Conservation (phyloP, 441 rosid genomes). For the Euphorbia schlechtendalii region DNA sequence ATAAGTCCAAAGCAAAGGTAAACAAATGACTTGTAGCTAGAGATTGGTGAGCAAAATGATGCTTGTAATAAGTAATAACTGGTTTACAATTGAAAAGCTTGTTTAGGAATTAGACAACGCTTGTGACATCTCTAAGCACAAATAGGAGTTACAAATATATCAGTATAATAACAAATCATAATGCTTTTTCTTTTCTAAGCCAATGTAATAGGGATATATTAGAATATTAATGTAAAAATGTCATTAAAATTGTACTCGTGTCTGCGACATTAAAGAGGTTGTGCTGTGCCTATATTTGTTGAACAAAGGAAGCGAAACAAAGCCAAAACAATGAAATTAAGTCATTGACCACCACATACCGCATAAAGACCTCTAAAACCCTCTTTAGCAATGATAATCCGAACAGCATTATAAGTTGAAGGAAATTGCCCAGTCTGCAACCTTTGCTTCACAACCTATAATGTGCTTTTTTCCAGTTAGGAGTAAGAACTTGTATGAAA, state of each 20-base stretch:
- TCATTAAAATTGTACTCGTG: too few species aligned
- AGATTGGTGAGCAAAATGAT: conserved; percentile 1
- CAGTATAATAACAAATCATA: too few species aligned
- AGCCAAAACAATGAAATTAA: background rate
- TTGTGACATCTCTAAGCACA: background rate
- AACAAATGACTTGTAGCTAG: background rate
- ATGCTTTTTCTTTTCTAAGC: too few species aligned
- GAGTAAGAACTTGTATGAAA: background rate
- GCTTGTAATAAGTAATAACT: background rate
- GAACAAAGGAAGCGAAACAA: background rate
- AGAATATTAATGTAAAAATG: too few species aligned
- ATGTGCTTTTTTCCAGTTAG: background rate
- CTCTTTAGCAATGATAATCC: conserved; percentile 62
- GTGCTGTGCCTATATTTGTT: background rate
- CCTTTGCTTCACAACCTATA: conserved; percentile 54
- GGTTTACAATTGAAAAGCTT: background rate
- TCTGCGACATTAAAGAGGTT: too few species aligned
- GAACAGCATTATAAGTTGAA: conserved; percentile 73
- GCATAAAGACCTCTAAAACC: conserved; percentile 81
- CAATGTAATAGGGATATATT: too few species aligned
- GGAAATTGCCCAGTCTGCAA: conserved; percentile 86
- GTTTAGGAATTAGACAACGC: background rate
- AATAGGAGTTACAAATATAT: background rate
- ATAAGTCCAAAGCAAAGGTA: background rate
- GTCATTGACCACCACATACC: conserved; percentile 6